Evolutionary conservation across 306 rosid genomes (phyloP).

Genomic region (Cucurbita moschata): DNA sequence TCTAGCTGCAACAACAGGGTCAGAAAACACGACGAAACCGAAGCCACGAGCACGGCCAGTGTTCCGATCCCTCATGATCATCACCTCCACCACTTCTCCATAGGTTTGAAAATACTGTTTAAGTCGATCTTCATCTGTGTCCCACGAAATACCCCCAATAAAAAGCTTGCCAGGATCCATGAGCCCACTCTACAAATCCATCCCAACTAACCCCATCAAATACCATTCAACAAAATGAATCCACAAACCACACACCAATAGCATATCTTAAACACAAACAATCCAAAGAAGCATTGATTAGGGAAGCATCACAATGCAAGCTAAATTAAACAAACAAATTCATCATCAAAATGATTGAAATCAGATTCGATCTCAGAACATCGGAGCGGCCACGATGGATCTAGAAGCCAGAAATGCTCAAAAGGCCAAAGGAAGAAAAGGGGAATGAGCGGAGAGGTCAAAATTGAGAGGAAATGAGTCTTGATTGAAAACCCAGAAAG

Average conservation of each 20-base stretch:
- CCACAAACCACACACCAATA: neutral
- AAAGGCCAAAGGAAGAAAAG: neutral
- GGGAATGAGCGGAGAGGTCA: neutral
- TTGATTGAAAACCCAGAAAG: constrained; percentile 9
- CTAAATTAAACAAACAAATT: neutral
- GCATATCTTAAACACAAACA: neutral
- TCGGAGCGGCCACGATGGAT: neutral
- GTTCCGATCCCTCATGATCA: constrained; percentile 98
- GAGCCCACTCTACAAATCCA: constrained; percentile 11
- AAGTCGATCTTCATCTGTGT: constrained; percentile 90
- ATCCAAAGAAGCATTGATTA: neutral
- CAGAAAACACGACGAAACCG: constrained; percentile 78
- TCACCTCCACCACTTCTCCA: constrained; percentile 85
- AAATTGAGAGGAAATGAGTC: neutral
- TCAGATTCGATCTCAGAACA: constrained; percentile 6
- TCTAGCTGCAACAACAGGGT: constrained; percentile 64
- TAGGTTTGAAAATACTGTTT: constrained; percentile 68
- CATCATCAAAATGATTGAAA: neutral
- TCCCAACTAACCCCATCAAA: neutral
- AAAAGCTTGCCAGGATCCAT: constrained; percentile 32
- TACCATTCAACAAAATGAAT: neutral
- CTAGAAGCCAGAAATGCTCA: neutral
- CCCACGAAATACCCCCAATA: constrained; percentile 96
- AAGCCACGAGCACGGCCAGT: constrained; percentile 97
- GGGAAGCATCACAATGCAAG: neutral